Base-by-base conservation (phyloP, 2,329 filamentous ascomycete species). In the Colletotrichum chlorophyti region DNA sequence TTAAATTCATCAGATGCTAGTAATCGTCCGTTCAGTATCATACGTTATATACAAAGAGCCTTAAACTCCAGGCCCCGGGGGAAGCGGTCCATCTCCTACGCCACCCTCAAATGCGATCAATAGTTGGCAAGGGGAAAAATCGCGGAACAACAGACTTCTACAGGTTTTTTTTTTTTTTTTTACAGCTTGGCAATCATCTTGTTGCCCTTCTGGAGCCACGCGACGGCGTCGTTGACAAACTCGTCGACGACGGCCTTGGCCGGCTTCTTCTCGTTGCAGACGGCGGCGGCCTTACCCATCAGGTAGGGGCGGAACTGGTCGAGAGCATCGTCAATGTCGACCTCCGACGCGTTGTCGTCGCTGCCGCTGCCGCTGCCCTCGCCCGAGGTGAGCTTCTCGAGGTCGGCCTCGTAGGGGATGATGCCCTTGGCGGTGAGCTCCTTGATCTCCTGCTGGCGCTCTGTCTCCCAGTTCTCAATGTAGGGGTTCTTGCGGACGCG, bases 241-340 rank as follows among this genome's bases (percentile, higher is more conserved):
- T 99, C 95, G 70, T 99, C 95, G 34, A 99, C 89, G 61, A 99
- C 94, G 15, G 76, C 91, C 84, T 93, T 96, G 62, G 95, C 95
- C 34, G 84, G 80, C 87, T 96, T 96, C 82, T 89, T 90, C 79
- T 98, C 93, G 70, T 94, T 95, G 54, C 95, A 91, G 27, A 97
- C 91, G 24, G 95, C 94, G 32, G 95, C 91, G 61, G 91, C 94
- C 84, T 98, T 96, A 74, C 95, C 95, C 95, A 99, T 99, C 67
- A 97, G 78, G 82, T 87, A 96, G 12, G 93, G 93, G 58, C 92
- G 85, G 69, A 92, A 93, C 72, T 95, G 92, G 74, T 98, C 95
- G 79, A 99, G 87, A 29, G 90, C 85, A 35, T 98, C 92, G 60
- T 97, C 93, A 58, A 91, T 85, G 60, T 90, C 84, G 43, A 89